These are phyloP conservation scores for Stipa capillata DNA, from an alignment of 176 grass and related monocot genomes.

Conservation along the genomic window DNA sequence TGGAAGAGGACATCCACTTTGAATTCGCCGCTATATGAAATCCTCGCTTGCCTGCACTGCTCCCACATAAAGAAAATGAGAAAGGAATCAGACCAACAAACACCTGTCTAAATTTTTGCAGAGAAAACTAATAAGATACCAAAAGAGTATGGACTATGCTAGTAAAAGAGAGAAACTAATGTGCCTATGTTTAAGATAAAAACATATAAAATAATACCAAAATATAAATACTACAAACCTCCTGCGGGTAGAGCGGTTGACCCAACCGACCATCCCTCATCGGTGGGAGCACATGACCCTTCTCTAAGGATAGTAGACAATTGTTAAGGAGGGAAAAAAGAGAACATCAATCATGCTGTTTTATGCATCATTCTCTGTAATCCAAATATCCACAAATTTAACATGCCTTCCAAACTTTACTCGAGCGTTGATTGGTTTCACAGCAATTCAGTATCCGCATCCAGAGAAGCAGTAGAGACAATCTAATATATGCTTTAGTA, in stretches of 20 bases:
- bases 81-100: slow-evolving; percentile 5
- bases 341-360: background rate
- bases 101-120: background rate
- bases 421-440: background rate
- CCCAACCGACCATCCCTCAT: slow-evolving; percentile 34
- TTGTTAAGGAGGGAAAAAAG: slow-evolving; percentile 26
- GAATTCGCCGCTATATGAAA: slow-evolving; percentile 65
- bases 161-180: background rate
- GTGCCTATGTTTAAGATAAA: background rate
- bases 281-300: slow-evolving; percentile 38
- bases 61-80: slow-evolving; percentile 26
- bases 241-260: slow-evolving; percentile 47
- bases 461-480: slow-evolving; percentile 6
- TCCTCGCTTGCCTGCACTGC: slow-evolving; percentile 72
- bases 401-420: background rate
- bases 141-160: background rate
- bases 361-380: background rate
- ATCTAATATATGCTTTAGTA: background rate
- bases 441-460: background rate
- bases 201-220: background rate
- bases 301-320: slow-evolving; percentile 58
- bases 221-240: slow-evolving; percentile 36
- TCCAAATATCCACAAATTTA: slow-evolving; percentile 8
- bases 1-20: slow-evolving; percentile 46
- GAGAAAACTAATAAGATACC: background rate